A percentile compares a stretch with the other conserved stretches of the same genome.
These are phyloP conservation scores for Pyrus pyrifolia DNA, from an alignment of 306 rosid species.

Conservation along the genomic window DNA sequence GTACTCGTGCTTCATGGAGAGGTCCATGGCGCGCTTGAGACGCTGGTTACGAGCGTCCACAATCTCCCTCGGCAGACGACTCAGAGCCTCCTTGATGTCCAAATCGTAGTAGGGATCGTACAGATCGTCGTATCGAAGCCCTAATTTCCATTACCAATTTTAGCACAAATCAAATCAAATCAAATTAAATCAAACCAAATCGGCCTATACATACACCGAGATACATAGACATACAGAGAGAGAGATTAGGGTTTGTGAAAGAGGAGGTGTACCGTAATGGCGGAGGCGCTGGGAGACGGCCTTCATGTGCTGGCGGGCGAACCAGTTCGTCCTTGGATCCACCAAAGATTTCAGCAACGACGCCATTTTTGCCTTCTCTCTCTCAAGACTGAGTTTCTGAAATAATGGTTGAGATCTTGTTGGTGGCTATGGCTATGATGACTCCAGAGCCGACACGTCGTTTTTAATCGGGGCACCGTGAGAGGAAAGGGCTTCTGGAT, in stretches of 20 bases:
- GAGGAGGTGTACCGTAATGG: conserved; percentile 43
- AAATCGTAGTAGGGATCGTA: conserved; percentile 77
- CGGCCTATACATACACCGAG: neutral
- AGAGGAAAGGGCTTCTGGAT: neutral
- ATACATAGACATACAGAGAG: neutral
- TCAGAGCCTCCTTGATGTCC: conserved; percentile 84
- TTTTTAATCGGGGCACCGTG: neutral
- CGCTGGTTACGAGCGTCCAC: conserved; percentile 93
- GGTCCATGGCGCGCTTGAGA: conserved; percentile 92
- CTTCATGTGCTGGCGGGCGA: conserved; percentile 85
- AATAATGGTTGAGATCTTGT: neutral
- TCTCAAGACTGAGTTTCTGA: neutral
- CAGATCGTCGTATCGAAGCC: conserved; percentile 90
- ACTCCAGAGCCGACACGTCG: neutral
- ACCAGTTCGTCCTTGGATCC: conserved; percentile 80
- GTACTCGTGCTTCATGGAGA: conserved; percentile 92
- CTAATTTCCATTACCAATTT: conserved; percentile 22
- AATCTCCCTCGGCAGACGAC: conserved; percentile 83
- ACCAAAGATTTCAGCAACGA: conserved; percentile 51
- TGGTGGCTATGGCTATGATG: conserved; percentile 1
- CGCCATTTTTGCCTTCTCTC: conserved; percentile 37
- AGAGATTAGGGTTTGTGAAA: conserved; percentile 23
- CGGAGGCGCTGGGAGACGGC: conserved; percentile 69
- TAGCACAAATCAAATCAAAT: neutral
- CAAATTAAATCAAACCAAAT: neutral